These are phyloP conservation scores for Trametes villosa DNA, from an alignment of 768 basidiomycete genomes.

Conservation along the genomic window DNA sequence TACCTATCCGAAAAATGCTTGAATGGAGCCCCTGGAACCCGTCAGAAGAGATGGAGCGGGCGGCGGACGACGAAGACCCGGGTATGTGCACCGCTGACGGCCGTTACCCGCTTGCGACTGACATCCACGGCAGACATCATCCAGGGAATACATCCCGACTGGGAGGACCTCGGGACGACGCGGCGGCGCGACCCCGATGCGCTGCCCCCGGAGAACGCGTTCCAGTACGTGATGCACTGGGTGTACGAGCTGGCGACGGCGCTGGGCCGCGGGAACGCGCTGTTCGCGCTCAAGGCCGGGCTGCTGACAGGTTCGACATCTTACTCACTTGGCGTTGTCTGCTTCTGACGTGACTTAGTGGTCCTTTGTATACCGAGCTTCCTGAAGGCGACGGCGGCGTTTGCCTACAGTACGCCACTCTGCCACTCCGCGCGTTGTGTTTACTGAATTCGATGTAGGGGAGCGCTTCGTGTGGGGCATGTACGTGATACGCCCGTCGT, in stretches of 20 bases:
- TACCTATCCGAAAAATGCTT: constrained; percentile 35
- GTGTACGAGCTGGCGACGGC: constrained; percentile 46
- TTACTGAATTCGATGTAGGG: constrained; percentile 39
- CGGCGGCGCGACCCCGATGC: constrained; percentile 73
- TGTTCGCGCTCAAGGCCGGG: constrained; percentile 76
- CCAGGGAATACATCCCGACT: constrained; percentile 53
- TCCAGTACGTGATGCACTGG: constrained; percentile 55
- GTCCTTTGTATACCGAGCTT: constrained; percentile 64
- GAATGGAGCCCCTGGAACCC: constrained; percentile 49
- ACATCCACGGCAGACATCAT: constrained; percentile 48
- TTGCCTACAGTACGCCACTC: constrained; percentile 58
- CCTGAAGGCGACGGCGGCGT: constrained; percentile 54
- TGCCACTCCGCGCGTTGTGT: neutral
- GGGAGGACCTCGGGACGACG: constrained; percentile 59
- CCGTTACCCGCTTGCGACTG: neutral
- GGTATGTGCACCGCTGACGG: constrained; percentile 33
- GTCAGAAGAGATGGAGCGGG: constrained; percentile 44
- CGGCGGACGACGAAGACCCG: constrained; percentile 75
- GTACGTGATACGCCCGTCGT: constrained; percentile 45
- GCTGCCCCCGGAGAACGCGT: constrained; percentile 62
- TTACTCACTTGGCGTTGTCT: neutral
- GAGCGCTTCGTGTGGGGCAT: constrained; percentile 75
- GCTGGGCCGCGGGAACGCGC: constrained; percentile 58
- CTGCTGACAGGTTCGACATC: constrained; percentile 54
- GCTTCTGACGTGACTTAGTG: constrained; percentile 40